Evolutionary conservation across 768 basidiomycete genomes (phyloP), one percentile per base, ranked within the genome.

Genomic region (Tubosaeta sp.): DNA sequence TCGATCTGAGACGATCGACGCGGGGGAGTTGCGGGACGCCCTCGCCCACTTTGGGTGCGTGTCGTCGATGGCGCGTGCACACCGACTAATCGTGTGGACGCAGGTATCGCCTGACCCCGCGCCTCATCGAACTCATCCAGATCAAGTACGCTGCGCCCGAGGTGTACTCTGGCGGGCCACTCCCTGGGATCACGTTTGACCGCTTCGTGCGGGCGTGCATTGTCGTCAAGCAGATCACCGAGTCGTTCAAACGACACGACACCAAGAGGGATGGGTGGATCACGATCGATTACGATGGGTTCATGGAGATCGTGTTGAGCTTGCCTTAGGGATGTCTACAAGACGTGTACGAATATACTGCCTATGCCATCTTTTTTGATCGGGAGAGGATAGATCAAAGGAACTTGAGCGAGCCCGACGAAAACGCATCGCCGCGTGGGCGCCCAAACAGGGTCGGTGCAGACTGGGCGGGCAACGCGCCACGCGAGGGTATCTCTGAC

Each of bases 181-280:
- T 57, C n/a, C 71, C 76, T 1, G 87, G 87, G 0, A 89, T 92
- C 71, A 79, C 83, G 5, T 92, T 92, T 61, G 90, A 91, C 66
- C 85, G 89, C 56, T 92, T 92, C 73, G 86, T 92, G 22, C 81
- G 90, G 49, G 87, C 87, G 21, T 92, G 90, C 59, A 90, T 93
- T 51, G 84, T 82, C 11, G 78, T 90, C 53, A 89, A 86, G 71
- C 86, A 88, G 64, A 73, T 89, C 57, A 81, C 78, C 32, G 89
- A 91, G 69, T 67, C 80, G 30, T 90, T 90, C 74, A 74, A 75
- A 49, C 66, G 74, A 41, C 73, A 85, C 44, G 89, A 91, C 56
- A 74, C 76, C 27, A 79, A 91, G 57, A 67, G 76, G 4, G 76
- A 80, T 67, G 83, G 63, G 69, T 63, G 72, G 80, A 46, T 80